A percentile compares a stretch with the other conserved stretches of the same genome.
Evolutionary conservation across 352 stramenopile species (phyloP).

Genomic region (Globisporangium abappressorium): DNA sequence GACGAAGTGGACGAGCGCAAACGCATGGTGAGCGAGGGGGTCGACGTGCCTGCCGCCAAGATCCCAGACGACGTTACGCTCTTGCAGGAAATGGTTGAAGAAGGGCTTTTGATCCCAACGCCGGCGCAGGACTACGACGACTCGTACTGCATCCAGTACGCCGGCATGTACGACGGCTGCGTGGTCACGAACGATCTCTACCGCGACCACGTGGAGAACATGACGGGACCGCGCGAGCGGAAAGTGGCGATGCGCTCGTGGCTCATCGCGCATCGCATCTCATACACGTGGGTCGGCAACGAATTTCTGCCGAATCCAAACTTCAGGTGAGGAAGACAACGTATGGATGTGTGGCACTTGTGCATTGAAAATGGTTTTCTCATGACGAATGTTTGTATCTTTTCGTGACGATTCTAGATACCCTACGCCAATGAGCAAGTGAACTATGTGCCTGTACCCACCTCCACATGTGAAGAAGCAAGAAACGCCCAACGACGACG

Average conservation of each 20-base stretch:
- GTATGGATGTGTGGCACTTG: not conserved
- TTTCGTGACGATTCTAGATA: constrained; percentile 2
- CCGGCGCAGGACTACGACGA: constrained; percentile 88
- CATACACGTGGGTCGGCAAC: constrained; percentile 85
- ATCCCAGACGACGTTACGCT: constrained; percentile 72
- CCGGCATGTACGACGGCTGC: constrained; percentile 62
- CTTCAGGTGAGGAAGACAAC: constrained; percentile 38
- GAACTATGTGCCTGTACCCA: not conserved
- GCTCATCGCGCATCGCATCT: constrained; percentile 75
- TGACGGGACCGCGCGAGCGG: constrained; percentile 47
- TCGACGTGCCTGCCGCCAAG: constrained; percentile 43
- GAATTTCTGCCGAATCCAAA: constrained; percentile 89
- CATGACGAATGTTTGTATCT: not conserved
- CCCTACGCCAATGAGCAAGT: not conserved
- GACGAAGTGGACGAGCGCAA: constrained; percentile 41
- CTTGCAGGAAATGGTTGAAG: constrained; percentile 62
- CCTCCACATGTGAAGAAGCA: not conserved
- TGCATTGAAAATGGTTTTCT: not conserved
- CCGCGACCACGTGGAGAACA: constrained; percentile 79
- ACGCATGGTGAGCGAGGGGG: constrained; percentile 20
- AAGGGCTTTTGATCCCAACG: constrained; percentile 75
- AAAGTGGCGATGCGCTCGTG: constrained; percentile 64
- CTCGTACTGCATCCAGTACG: constrained; percentile 90
- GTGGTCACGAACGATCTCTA: constrained; percentile 90
- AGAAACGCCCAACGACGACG: not conserved